Percentiles rank a stretch among this genome's conserved stretches.
Conservation (phyloP, 2,329 filamentous ascomycete species). For the Pyrenophora teres region DNA sequence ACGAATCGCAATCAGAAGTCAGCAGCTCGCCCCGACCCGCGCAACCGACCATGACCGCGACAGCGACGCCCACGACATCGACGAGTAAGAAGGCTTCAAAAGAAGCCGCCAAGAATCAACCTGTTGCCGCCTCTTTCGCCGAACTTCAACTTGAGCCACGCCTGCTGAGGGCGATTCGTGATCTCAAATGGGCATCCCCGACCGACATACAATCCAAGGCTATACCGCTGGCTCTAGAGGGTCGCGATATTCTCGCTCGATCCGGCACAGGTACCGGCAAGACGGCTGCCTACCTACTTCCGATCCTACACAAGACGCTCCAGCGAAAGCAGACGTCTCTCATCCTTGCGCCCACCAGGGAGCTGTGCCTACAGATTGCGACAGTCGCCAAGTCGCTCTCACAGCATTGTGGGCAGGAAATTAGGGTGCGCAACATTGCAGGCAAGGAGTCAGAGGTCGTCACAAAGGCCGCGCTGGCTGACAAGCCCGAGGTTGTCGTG, state of each 20-base stretch:
- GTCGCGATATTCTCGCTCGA: constrained; percentile 87
- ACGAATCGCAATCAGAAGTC: constrained; percentile 28
- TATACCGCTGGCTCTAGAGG: constrained; percentile 84
- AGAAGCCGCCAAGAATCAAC: neutral
- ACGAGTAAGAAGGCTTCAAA: constrained; percentile 9
- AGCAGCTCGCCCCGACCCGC: constrained; percentile 11
- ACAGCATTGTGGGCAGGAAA: constrained; percentile 81
- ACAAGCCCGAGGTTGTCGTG: constrained; percentile 85
- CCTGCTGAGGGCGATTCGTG: constrained; percentile 81
- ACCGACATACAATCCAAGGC: constrained; percentile 87
- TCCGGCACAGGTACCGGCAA: constrained; percentile 96
- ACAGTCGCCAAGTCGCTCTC: constrained; percentile 78
- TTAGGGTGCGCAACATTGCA: constrained; percentile 83
- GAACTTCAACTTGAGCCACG: constrained; percentile 81
- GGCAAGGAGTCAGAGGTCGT: constrained; percentile 90
- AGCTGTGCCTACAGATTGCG: constrained; percentile 89
- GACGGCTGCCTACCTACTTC: constrained; percentile 92
- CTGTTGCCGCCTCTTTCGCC: constrained; percentile 62
- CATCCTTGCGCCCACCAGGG: constrained; percentile 90
- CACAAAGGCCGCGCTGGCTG: constrained; percentile 82
- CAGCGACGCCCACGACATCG: neutral
- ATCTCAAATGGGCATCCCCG: constrained; percentile 81
- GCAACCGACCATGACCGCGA: neutral
- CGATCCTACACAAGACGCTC: constrained; percentile 82
- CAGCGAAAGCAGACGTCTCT: constrained; percentile 80